Conservation (phyloP, 805 yeast species). For the Helenozyma rhizophorensis region DNA sequence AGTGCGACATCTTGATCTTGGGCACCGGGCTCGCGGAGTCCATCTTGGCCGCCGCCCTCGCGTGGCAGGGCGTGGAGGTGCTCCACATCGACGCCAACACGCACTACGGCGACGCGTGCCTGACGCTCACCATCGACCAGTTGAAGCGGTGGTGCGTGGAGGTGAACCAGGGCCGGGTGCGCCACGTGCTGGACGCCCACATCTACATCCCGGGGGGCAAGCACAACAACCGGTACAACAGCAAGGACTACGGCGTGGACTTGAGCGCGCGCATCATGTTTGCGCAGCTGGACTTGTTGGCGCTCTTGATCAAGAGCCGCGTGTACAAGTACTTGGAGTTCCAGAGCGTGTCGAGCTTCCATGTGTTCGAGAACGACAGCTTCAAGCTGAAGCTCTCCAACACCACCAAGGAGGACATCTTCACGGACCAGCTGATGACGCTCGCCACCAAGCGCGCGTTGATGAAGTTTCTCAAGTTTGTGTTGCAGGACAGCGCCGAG, state of each 20-base stretch:
- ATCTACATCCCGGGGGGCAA: slow-evolving; percentile 65
- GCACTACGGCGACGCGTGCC: slow-evolving; percentile 84
- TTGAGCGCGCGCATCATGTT: slow-evolving; percentile 82
- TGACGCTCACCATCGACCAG: slow-evolving; percentile 85
- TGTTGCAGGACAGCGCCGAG: slow-evolving; percentile 54
- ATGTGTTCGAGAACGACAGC: slow-evolving; percentile 88
- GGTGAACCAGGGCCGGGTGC: slow-evolving; percentile 48
- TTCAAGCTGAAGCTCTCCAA: slow-evolving; percentile 77
- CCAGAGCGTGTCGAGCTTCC: slow-evolving; percentile 83
- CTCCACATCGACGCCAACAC: slow-evolving; percentile 82
- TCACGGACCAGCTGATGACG: slow-evolving; percentile 78
- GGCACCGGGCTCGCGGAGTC: slow-evolving; percentile 93
- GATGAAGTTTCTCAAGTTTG: slow-evolving; percentile 91
- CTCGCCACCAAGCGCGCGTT: slow-evolving; percentile 73
- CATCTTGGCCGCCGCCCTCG: slow-evolving; percentile 85
- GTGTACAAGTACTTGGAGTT: slow-evolving; percentile 91
- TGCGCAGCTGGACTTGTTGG: slow-evolving; percentile 83
- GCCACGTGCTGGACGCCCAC: slow-evolving; percentile 64
- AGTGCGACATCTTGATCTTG: slow-evolving; percentile 80
- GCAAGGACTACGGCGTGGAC: slow-evolving; percentile 83
- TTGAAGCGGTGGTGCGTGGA: slow-evolving; percentile 74
- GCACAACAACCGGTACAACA: slow-evolving; percentile 48
- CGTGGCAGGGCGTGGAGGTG: slow-evolving; percentile 98
- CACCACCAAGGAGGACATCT: slow-evolving; percentile 83
- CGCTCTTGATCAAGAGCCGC: slow-evolving; percentile 73